A percentile compares a stretch with the other conserved stretches of the same genome.
Conservation (phyloP, 768 basidiomycete species). For the Boletus edulis region DNA sequence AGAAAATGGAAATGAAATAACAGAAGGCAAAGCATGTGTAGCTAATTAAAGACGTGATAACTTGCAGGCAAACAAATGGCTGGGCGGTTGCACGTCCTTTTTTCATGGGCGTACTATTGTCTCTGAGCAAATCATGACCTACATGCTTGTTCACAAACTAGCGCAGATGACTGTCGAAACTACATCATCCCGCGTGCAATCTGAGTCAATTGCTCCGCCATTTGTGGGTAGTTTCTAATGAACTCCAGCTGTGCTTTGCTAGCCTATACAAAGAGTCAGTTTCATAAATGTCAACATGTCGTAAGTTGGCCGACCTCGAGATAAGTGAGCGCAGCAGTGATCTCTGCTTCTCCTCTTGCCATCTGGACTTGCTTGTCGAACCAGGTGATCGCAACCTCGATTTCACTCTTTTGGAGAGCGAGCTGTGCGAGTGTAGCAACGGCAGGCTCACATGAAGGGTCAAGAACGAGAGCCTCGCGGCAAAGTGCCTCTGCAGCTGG, state of each 20-base stretch:
- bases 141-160: slow-evolving; percentile 12
- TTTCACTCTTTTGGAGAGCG: slow-evolving; percentile 84
- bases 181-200: slow-evolving; percentile 43
- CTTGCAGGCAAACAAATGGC: neutral
- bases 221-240: slow-evolving; percentile 76
- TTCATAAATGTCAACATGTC: neutral
- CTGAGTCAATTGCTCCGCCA: slow-evolving; percentile 65
- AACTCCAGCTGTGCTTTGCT: slow-evolving; percentile 82
- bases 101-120: slow-evolving; percentile 11
- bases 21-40: neutral
- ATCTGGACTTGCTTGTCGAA: slow-evolving; percentile 83
- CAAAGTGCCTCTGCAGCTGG: slow-evolving; percentile 80
- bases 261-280: slow-evolving; percentile 48
- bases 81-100: too few species aligned
- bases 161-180: slow-evolving; percentile 1
- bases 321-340: slow-evolving; percentile 74
- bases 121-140: slow-evolving; percentile 7
- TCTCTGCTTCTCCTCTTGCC: slow-evolving; percentile 87
- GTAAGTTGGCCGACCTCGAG: slow-evolving; percentile 56
- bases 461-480: slow-evolving; percentile 81
- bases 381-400: slow-evolving; percentile 81
- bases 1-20: neutral
- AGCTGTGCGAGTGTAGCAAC: slow-evolving; percentile 95
- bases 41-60: slow-evolving; percentile 9
- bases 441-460: slow-evolving; percentile 94